phyloP scores from a whole-genome alignment of 73 alveolate genomes.

The Paramecium sexaurelia region DNA sequence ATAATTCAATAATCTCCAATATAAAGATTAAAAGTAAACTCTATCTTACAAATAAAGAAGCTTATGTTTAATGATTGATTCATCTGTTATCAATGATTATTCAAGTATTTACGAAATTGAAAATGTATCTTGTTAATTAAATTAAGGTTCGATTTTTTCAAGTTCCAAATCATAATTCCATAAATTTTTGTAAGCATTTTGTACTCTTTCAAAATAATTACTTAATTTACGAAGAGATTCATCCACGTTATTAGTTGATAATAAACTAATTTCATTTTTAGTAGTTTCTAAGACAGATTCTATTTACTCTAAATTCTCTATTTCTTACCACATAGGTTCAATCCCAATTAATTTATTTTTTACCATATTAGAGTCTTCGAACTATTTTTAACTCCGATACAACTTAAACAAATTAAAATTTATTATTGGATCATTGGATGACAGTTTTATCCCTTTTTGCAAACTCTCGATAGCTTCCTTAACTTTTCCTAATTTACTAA shows the following conservation, averaged over 20 bases:
- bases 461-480: not conserved
- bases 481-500: not conserved
- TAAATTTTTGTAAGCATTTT: not conserved
- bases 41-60: not conserved
- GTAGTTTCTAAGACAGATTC: not conserved
- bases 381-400: not conserved
- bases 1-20: constrained; percentile 4
- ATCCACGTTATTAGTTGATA: not conserved
- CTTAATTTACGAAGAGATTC: not conserved
- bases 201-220: not conserved
- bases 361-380: not conserved
- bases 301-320: not conserved
- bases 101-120: not conserved
- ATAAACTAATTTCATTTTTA: not conserved
- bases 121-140: not conserved
- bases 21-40: not conserved
- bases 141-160: not conserved
- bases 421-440: not conserved
- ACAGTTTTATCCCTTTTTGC: not conserved
- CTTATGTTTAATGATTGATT: not conserved
- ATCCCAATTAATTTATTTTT: not conserved
- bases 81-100: not conserved
- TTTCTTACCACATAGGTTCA: not conserved
- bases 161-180: constrained; percentile 23
- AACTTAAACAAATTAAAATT: not conserved